These are phyloP conservation scores for Metschnikowia lunata DNA, from an alignment of 805 yeast genomes.

Conservation along the genomic window DNA sequence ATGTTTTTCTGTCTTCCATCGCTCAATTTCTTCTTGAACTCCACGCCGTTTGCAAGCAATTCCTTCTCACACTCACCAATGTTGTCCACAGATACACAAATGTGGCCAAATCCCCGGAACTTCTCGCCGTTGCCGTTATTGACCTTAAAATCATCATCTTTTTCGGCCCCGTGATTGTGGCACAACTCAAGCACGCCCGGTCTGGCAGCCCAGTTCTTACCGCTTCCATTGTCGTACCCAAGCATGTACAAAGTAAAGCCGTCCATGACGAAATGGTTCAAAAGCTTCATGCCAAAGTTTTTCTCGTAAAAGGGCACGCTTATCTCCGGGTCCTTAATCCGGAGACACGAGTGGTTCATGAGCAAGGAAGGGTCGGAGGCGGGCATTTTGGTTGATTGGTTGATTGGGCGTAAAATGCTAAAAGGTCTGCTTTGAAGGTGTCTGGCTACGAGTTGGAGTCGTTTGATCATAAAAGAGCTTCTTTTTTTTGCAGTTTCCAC, in stretches of 20 bases:
- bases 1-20: slow-evolving; percentile 93
- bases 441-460: slow-evolving; percentile 3
- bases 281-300: slow-evolving; percentile 66
- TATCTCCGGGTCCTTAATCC: slow-evolving; percentile 75
- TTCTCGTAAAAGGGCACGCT: slow-evolving; percentile 70
- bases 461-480: not conserved
- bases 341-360: slow-evolving; percentile 69
- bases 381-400: slow-evolving; percentile 20
- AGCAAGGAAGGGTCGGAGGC: slow-evolving; percentile 33
- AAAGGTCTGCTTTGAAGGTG: slow-evolving; percentile 1
- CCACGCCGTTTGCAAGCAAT: slow-evolving; percentile 58
- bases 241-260: slow-evolving; percentile 66
- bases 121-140: slow-evolving; percentile 85
- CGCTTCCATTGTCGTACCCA: slow-evolving; percentile 47
- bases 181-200: slow-evolving; percentile 80
- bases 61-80: slow-evolving; percentile 56
- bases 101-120: slow-evolving; percentile 89
- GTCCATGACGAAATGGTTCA: slow-evolving; percentile 49
- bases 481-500: too few relatives aligned
- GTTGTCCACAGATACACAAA: slow-evolving; percentile 83
- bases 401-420: too few relatives aligned
- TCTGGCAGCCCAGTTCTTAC: slow-evolving; percentile 42
- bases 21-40: slow-evolving; percentile 73
- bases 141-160: slow-evolving; percentile 49
- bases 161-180: slow-evolving; percentile 73